Conservation (phyloP, 1,284 basidiomycete species). For the Melampsora abietis-canadensis region DNA sequence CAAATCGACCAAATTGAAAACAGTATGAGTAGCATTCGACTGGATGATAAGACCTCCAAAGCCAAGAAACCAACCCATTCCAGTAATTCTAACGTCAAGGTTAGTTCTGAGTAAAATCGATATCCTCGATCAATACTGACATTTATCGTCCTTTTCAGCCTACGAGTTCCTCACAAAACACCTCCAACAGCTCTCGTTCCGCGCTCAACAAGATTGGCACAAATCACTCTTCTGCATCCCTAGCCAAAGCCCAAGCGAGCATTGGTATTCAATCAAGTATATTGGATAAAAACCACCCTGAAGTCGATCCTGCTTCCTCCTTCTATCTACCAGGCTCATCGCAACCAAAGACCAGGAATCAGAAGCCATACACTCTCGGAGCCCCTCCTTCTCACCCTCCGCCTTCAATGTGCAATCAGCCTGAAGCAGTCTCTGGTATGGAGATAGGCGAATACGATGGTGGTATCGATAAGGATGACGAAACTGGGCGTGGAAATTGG, state of each 20-base stretch:
- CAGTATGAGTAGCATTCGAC: slow-evolving; percentile 27
- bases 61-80: slow-evolving; percentile 17
- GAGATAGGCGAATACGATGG: slow-evolving; percentile 54
- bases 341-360: slow-evolving; percentile 2
- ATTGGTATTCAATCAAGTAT: slow-evolving; percentile 33
- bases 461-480: slow-evolving; percentile 53
- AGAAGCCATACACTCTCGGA: slow-evolving; percentile 30
- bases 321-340: slow-evolving; percentile 21
- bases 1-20: slow-evolving; percentile 39
- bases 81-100: slow-evolving; percentile 5
- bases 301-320: slow-evolving; percentile 10
- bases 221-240: slow-evolving; percentile 7
- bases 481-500: slow-evolving; percentile 49
- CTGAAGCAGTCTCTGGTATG: slow-evolving; percentile 36
- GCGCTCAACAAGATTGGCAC: slow-evolving; percentile 22
- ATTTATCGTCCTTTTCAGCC: neutral
- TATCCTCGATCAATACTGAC: neutral
- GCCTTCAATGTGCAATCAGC: slow-evolving; percentile 13
- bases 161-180: neutral
- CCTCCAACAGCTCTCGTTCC: slow-evolving; percentile 2
- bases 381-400: slow-evolving; percentile 15
- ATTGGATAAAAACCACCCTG: slow-evolving; percentile 21
- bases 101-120: neutral
- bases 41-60: slow-evolving; percentile 26
- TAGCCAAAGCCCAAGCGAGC: slow-evolving; percentile 34